Evolutionary conservation across 805 yeast species (phyloP), one percentile per base, ranked within the genome.

Genomic region (Candida rishiriensis): DNA sequence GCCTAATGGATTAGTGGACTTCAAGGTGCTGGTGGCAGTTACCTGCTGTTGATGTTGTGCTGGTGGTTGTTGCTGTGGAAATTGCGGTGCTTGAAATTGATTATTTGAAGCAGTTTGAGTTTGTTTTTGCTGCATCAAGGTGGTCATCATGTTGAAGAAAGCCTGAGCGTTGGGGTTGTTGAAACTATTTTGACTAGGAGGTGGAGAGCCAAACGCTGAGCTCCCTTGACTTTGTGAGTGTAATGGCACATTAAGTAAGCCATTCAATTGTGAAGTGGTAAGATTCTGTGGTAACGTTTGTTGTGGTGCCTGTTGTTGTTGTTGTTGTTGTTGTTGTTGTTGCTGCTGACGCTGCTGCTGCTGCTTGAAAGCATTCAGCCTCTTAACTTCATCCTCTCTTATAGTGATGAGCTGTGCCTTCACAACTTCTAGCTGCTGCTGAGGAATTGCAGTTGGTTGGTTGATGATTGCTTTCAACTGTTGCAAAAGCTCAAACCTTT

Each of bases 401-500:
- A 65, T 63, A 3, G 56, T 50, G 32, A 57, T 54, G 28, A 66
- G 49, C 43, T 66, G 70, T 35, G 60, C 57, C 36, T 54, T 55
- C 10, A 61, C 66, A 31, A 53, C 53, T 44, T 61, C 62, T 16
- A 66, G 48, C 44, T 64, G 66, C 14, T 59, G 53, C 10, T 51
- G 50, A 1, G 62, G 62, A 14, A 65, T 57, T 14, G 47, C 49
- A 2, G 60, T 39, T 10, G 59, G 54, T 36, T 52, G 56, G 15
- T 63, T 59, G 36, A 78, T 59, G 28, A 78, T 64, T 14, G 42
- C 50, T 32, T 67, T 65, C 43, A 78, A 63, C 50, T 76, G 75
- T 33, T 60, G 59, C 48, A 78, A 65, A 3, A 78, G 74, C 34
- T 67, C 65, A 42, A 66, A 65, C 37, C 78, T 61, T 36, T 71